Percentiles rank a stretch among this genome's conserved stretches.
phyloP scores from a whole-genome alignment of 2,329 filamentous ascomycete species.

The Aspergillus calidoustus region DNA sequence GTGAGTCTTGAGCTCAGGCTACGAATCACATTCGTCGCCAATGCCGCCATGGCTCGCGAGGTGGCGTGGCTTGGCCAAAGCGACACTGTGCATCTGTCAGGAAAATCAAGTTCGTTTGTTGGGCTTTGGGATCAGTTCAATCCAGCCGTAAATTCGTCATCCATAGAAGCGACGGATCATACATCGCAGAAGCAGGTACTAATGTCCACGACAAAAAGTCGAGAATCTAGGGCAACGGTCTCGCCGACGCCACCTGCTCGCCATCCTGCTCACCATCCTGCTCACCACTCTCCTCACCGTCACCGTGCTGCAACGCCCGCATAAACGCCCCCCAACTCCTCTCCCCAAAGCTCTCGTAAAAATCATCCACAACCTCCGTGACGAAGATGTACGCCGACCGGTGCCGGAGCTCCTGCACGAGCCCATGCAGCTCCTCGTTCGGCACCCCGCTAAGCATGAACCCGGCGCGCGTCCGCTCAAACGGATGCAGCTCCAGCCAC shows the following conservation, averaged over 20 bases:
- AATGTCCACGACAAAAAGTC: background rate
- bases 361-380: constrained; percentile 22
- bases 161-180: too few relatives aligned
- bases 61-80: background rate
- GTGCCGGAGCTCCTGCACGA: constrained; percentile 23
- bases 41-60: background rate
- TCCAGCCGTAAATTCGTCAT: background rate
- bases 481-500: constrained; percentile 12
- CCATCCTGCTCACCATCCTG: background rate
- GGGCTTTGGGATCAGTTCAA: background rate
- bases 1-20: background rate
- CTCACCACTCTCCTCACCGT: too few relatives aligned
- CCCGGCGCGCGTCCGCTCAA: constrained; percentile 17
- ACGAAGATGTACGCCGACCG: constrained; percentile 21
- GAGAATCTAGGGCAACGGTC: background rate
- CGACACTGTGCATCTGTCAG: too few relatives aligned
- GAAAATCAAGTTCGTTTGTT: too few relatives aligned
- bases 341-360: constrained; percentile 25
- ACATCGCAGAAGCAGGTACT: background rate
- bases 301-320: constrained; percentile 7
- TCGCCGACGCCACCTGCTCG: background rate
- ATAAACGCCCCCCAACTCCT: constrained; percentile 20
- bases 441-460: constrained; percentile 25
- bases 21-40: background rate
- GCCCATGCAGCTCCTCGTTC: constrained; percentile 10